Evolutionary conservation across 2,329 filamentous ascomycete genomes (phyloP).

Genomic region (Pestalotiopsis sp.): DNA sequence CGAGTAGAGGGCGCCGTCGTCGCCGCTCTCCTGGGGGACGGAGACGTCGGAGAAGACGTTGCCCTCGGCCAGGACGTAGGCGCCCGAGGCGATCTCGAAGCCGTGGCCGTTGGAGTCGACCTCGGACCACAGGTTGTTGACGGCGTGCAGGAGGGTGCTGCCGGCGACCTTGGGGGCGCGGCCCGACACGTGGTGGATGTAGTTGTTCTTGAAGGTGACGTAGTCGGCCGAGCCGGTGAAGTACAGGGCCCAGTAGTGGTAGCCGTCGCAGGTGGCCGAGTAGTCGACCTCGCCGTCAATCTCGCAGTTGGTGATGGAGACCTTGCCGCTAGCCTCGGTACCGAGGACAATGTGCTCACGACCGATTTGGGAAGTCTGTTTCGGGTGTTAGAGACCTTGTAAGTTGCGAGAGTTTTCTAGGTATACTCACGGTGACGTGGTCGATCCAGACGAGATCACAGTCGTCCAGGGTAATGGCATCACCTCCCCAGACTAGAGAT

Average conservation of each 20-base stretch:
- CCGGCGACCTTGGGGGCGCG: conserved; percentile 44
- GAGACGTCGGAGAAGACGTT: conserved; percentile 44
- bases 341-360: conserved; percentile 44
- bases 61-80: conserved; percentile 48
- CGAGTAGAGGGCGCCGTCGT: conserved; percentile 14
- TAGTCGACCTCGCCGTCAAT: conserved; percentile 43
- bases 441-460: conserved; percentile 22
- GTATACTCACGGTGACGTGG: conserved; percentile 19
- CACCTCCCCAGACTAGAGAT: conserved; percentile 55
- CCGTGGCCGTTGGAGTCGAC: conserved; percentile 42
- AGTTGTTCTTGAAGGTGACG: conserved; percentile 45
- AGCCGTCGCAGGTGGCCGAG: conserved; percentile 43
- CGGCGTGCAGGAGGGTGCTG: conserved; percentile 35
- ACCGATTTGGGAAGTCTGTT: conserved; percentile 38
- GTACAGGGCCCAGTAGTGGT: conserved; percentile 49
- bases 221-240: conserved; percentile 40
- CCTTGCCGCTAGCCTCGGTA: conserved; percentile 33
- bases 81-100: conserved; percentile 42
- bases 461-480: conserved; percentile 49
- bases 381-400: conserved; percentile 8
- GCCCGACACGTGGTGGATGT: conserved; percentile 44
- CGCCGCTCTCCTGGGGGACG: conserved; percentile 5
- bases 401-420: no score
- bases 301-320: conserved; percentile 48
- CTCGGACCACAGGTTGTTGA: conserved; percentile 41